phyloP scores from a whole-genome alignment of 23 red algal genomes.

The Cyanidium caldarium region DNA sequence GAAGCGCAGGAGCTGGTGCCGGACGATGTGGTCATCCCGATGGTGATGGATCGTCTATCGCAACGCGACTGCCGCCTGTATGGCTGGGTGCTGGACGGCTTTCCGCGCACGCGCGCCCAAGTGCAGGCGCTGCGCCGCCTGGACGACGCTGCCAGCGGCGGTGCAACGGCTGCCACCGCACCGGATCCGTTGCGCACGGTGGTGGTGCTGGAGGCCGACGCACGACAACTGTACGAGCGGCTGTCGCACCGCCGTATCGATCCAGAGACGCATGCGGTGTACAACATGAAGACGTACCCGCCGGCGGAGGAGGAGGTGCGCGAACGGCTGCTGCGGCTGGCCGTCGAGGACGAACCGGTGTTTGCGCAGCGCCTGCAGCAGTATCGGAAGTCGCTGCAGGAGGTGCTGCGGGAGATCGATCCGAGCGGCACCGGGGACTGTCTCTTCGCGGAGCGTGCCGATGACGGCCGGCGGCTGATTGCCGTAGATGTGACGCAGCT shows the following conservation, averaged over 20 bases:
- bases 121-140: not conserved
- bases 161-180: too few relatives aligned
- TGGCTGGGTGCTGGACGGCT: slow-evolving; percentile 71
- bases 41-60: slow-evolving; percentile 44
- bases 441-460: too few relatives aligned
- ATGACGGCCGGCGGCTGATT: not conserved
- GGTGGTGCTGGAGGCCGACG: slow-evolving; percentile 38
- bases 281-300: slow-evolving; percentile 40
- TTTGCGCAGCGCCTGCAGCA: slow-evolving; percentile 20
- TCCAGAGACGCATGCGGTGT: slow-evolving; percentile 67
- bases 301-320: slow-evolving; percentile 40
- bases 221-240: slow-evolving; percentile 28
- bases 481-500: not conserved
- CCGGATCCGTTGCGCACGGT: not conserved
- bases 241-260: slow-evolving; percentile 60
- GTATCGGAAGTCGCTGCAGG: slow-evolving; percentile 2
- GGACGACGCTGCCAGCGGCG: not conserved
- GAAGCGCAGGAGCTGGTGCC: slow-evolving; percentile 24
- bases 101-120: slow-evolving; percentile 49
- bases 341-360: slow-evolving; percentile 26
- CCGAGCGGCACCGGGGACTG: too few relatives aligned
- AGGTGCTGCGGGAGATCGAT: not conserved
- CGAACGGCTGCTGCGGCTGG: slow-evolving; percentile 37
- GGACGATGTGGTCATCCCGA: slow-evolving; percentile 68
- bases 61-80: slow-evolving; percentile 42